phyloP scores from a whole-genome alignment of 2,329 filamentous ascomycete genomes.

The Exophiala phaeomuriformis region DNA sequence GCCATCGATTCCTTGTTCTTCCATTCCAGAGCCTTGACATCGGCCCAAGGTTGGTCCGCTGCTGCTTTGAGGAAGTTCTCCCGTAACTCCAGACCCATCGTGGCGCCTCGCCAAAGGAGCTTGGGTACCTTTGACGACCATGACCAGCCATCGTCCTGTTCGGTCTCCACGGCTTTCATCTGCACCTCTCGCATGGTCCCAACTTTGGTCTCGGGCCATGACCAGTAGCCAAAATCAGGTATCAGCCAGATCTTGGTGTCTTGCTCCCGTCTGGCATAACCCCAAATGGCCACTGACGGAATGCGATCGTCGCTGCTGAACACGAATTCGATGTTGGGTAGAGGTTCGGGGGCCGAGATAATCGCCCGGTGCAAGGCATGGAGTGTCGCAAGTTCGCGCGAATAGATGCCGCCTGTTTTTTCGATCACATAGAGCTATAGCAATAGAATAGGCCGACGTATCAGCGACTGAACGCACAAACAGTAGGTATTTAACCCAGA shows the following conservation, averaged over 20 bases:
- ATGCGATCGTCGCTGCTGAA: slow-evolving; percentile 42
- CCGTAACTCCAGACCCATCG: slow-evolving; percentile 35
- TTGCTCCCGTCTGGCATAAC: slow-evolving; percentile 37
- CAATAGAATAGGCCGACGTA: neutral
- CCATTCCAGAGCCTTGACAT: slow-evolving; percentile 40
- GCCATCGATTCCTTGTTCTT: slow-evolving; percentile 34
- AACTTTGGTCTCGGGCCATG: slow-evolving; percentile 45
- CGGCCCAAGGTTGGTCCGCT: slow-evolving; percentile 41
- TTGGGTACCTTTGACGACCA: slow-evolving; percentile 37
- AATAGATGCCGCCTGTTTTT: slow-evolving; percentile 29
- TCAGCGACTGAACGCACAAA: neutral
- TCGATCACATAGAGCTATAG: slow-evolving; percentile 33
- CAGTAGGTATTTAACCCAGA: neutral
- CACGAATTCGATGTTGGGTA: slow-evolving; percentile 46
- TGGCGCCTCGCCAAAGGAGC: slow-evolving; percentile 45
- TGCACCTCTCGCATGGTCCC: slow-evolving; percentile 41
- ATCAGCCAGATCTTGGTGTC: slow-evolving; percentile 44
- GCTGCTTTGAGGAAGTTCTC: slow-evolving; percentile 36
- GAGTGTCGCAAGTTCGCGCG: slow-evolving; percentile 37
- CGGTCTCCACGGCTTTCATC: slow-evolving; percentile 17
- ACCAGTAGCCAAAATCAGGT: slow-evolving; percentile 50
- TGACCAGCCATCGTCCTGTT: slow-evolving; percentile 15
- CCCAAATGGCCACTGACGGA: slow-evolving; percentile 36
- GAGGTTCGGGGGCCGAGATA: slow-evolving; percentile 33
- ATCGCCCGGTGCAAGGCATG: slow-evolving; percentile 45